A percentile compares a stretch with the other conserved stretches of the same genome.
Evolutionary conservation across 768 basidiomycete species (phyloP).

Genomic region (Pholiota conissans): DNA sequence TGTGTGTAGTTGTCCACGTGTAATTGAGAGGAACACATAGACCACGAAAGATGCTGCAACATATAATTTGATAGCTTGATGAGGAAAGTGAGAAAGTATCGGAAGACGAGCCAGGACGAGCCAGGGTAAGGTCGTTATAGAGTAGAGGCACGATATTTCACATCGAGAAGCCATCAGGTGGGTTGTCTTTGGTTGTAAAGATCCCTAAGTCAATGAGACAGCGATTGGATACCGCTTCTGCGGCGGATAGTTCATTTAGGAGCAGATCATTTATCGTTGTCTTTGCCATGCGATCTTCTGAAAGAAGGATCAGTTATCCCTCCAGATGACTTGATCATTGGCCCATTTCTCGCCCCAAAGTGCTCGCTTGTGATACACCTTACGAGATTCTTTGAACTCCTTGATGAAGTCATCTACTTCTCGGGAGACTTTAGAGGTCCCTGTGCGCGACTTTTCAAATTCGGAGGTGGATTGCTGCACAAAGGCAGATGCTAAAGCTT

Average conservation of each 20-base stretch:
- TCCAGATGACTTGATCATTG: slow-evolving; percentile 83
- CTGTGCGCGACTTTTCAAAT: slow-evolving; percentile 15
- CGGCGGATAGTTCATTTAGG: not conserved
- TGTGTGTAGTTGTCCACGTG: too few species aligned
- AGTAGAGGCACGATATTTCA: not conserved
- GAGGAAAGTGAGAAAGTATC: not conserved
- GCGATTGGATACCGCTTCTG: not conserved
- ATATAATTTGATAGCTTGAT: too few species aligned
- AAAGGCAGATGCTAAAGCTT: slow-evolving; percentile 81
- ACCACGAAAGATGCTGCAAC: too few species aligned
- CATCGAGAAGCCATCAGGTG: not conserved
- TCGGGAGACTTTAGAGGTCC: slow-evolving; percentile 34
- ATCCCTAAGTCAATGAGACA: not conserved
- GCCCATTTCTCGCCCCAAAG: slow-evolving; percentile 91
- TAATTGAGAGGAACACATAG: too few species aligned
- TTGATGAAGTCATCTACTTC: slow-evolving; percentile 68
- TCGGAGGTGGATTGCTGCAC: slow-evolving; percentile 56
- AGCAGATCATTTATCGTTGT: not conserved
- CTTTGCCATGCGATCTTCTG: not conserved
- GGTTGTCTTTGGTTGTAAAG: not conserved
- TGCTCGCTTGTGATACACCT: slow-evolving; percentile 90
- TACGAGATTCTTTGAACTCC: slow-evolving; percentile 84
- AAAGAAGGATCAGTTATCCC: slow-evolving; percentile 49
- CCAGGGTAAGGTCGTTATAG: not conserved
- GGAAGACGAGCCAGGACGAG: not conserved